Conservation (phyloP, 345 rosid genomes). For the Camelina neglecta region DNA sequence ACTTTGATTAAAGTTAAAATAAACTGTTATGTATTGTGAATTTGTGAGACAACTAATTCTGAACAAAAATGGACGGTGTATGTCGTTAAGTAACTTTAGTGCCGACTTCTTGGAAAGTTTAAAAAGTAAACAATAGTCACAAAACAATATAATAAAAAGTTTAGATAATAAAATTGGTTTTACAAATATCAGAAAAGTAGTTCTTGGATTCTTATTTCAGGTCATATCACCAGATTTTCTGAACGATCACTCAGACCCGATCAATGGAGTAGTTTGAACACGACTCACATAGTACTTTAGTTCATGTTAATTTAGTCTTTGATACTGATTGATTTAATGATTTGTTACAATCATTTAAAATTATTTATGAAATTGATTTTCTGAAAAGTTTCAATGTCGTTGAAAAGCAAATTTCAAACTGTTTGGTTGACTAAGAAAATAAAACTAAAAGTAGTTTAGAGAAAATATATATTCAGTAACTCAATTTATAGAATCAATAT, state of each 20-base stretch:
- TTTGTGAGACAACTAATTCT: slow-evolving; percentile 6
- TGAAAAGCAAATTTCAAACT: background rate
- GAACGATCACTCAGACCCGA: slow-evolving; percentile 13
- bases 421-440: background rate
- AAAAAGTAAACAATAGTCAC: slow-evolving; percentile 3
- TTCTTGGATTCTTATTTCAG: slow-evolving; percentile 15
- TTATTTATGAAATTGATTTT: background rate
- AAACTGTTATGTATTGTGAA: background rate
- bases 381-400: background rate
- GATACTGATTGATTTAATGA: slow-evolving; percentile 22
- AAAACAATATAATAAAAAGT: background rate
- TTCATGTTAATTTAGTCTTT: slow-evolving; percentile 31
- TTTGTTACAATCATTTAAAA: background rate
- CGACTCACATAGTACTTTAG: slow-evolving; percentile 33
- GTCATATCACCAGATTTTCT: slow-evolving; percentile 32
- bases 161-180: background rate
- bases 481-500: background rate
- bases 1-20: background rate
- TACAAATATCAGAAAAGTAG: slow-evolving; percentile 19
- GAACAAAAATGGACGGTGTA: slow-evolving; percentile 22
- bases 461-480: background rate
- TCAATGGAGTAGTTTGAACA: slow-evolving; percentile 34
- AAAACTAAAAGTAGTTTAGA: background rate
- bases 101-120: slow-evolving; percentile 40
- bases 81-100: slow-evolving; percentile 20